Percentiles rank a stretch among this genome's conserved stretches.
phyloP scores from a whole-genome alignment of 768 basidiomycete genomes.

The Macrolepiota albuminosa region DNA sequence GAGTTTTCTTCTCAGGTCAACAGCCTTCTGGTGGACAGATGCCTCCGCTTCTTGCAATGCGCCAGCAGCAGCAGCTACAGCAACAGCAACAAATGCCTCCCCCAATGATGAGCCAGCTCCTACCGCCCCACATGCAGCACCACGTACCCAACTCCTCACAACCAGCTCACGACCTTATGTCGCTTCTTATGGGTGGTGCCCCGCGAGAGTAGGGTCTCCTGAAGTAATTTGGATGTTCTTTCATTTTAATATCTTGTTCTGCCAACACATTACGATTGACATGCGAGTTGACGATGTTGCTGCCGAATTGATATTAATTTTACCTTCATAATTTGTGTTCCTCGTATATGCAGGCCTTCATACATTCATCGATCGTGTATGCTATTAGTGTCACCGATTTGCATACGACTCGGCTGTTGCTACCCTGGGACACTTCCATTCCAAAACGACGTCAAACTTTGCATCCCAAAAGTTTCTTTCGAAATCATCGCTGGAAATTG shows the following conservation, averaged over 20 bases:
- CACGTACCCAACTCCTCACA: conserved; percentile 41
- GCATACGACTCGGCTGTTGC: conserved; percentile 10
- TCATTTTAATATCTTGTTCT: conserved; percentile 6
- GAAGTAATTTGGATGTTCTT: conserved; percentile 8
- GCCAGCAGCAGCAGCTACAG: conserved; percentile 43
- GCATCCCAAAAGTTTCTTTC: background rate
- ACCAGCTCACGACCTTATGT: conserved; percentile 74
- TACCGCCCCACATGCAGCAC: conserved; percentile 59
- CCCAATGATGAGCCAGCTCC: conserved; percentile 42
- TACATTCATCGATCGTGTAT: conserved; percentile 14
- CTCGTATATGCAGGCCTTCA: conserved; percentile 12
- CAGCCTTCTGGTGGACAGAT: conserved; percentile 39
- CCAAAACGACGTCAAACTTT: conserved; percentile 1
- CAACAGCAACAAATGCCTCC: conserved; percentile 58
- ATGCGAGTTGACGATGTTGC: background rate
- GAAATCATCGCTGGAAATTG: background rate
- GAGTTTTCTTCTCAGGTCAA: conserved; percentile 44
- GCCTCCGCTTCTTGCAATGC: conserved; percentile 42
- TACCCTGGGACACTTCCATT: conserved; percentile 6
- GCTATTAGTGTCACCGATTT: conserved; percentile 5
- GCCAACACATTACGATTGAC: conserved; percentile 2
- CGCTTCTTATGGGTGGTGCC: conserved; percentile 71
- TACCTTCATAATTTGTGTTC: conserved; percentile 11
- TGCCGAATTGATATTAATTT: conserved; percentile 6
- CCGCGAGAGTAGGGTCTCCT: conserved; percentile 53